A percentile compares a stretch with the other conserved stretches of the same genome.
These are phyloP conservation scores for Brassica hybrid DNA, from an alignment of 441 rosid species.

Conservation along the genomic window DNA sequence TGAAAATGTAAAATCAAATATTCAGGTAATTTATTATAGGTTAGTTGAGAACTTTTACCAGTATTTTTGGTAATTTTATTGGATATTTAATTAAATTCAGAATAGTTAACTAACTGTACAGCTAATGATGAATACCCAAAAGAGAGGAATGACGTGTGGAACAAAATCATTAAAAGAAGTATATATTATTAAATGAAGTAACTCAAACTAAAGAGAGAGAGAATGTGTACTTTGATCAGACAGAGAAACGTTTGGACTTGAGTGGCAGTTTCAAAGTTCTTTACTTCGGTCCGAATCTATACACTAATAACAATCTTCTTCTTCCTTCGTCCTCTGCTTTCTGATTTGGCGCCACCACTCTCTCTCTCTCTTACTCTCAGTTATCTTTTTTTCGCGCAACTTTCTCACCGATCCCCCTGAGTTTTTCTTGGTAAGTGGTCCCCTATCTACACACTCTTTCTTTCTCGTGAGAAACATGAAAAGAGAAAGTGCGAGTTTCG, in stretches of 20 bases:
- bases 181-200: conserved; percentile 13
- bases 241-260: conserved; percentile 30
- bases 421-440: conserved; percentile 37
- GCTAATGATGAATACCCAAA: conserved; percentile 16
- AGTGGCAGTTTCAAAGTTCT: conserved; percentile 23
- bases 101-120: neutral
- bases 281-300: conserved; percentile 33
- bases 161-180: conserved; percentile 14
- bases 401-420: conserved; percentile 40
- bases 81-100: neutral
- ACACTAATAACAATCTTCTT: neutral
- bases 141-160: neutral
- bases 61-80: neutral
- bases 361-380: neutral
- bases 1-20: neutral
- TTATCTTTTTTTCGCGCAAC: conserved; percentile 5
- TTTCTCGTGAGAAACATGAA: conserved; percentile 26
- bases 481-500: conserved; percentile 33
- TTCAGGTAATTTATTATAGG: neutral
- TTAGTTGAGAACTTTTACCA: neutral
- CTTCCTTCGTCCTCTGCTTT: conserved; percentile 23
- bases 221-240: neutral
- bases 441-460: conserved; percentile 7
- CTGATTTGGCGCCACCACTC: conserved; percentile 38
- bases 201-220: conserved; percentile 20